Base-by-base conservation (phyloP, 2,329 filamentous ascomycete species). In the Torrubiella hemipterigena region DNA sequence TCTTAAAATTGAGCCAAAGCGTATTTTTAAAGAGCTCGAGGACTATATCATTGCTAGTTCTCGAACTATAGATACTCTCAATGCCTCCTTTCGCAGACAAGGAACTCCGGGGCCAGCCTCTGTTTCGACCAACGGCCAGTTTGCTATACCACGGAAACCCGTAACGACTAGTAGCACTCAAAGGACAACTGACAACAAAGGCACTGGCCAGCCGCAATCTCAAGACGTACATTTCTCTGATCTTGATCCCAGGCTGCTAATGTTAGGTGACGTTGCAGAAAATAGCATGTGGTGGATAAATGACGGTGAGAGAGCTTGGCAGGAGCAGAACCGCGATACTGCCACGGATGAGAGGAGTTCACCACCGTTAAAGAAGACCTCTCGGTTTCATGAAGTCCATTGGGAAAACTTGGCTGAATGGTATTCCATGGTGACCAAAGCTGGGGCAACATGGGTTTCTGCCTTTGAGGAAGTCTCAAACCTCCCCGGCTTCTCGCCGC, bases 261-360 rank as follows among this genome's bases (percentile, higher is more conserved):
- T 86, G 6, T 52, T 87, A 3, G 82, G 81, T 3, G 73, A 87
- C 44, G 66, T 87, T 41, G 80, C 77, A 1, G 83, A 91, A 48
- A 91, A 91, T 47, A 82, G 81, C 3, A 72, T 70, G 7, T 89
- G 81, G 83, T 89, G 82, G 81, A 77, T 78, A 28, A n/a, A n/a
- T n/a, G n/a, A n/a, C n/a, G n/a, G n/a, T n/a, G n/a, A n/a, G n/a
- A n/a, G n/a, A n/a, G n/a, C n/a, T n/a, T n/a, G n/a, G n/a, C n/a
- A n/a, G n/a, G n/a, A n/a, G n/a, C n/a, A n/a, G n/a, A n/a, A n/a
- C n/a, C n/a, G n/a, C n/a, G n/a, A n/a, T n/a, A n/a, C n/a, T n/a
- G n/a, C n/a, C n/a, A n/a, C n/a, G n/a, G n/a, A n/a, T n/a, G n/a
- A n/a, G n/a, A n/a, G n/a, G n/a, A n/a, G n/a, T n/a, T n/a, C n/a